Evolutionary conservation across 495 filamentous ascomycete genomes (phyloP).

Genomic region (Jackrogersella minutella): DNA sequence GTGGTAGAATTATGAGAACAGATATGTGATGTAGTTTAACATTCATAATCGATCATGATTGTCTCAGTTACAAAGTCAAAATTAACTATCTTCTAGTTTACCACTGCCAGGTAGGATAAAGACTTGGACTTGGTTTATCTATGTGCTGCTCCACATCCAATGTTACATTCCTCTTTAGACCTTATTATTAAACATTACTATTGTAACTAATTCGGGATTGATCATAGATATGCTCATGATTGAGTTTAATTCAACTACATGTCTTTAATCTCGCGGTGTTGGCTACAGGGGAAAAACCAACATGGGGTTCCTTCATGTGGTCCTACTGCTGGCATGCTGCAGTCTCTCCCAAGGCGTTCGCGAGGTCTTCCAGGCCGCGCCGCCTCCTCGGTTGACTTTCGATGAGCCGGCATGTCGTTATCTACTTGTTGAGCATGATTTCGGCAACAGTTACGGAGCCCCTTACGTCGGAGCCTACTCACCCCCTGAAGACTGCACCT

Average conservation of each 20-base stretch:
- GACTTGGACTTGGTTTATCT: too few species aligned
- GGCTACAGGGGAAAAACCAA: not conserved
- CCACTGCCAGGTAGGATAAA: too few species aligned
- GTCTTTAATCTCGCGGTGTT: not conserved
- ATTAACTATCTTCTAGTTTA: not conserved
- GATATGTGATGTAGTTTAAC: too few species aligned
- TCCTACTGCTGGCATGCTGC: constrained; percentile 15
- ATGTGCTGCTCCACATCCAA: constrained; percentile 25
- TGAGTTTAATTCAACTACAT: not conserved
- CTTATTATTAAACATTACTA: not conserved
- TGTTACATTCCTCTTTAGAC: constrained; percentile 28
- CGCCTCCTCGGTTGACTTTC: constrained; percentile 32
- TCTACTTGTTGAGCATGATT: constrained; percentile 72
- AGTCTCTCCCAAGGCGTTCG: constrained; percentile 16
- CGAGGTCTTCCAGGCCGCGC: constrained; percentile 41
- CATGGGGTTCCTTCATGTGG: constrained; percentile 1
- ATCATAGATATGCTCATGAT: not conserved
- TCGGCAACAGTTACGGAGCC: constrained; percentile 77
- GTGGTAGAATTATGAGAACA: too few species aligned
- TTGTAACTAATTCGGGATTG: not conserved
- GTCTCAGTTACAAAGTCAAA: not conserved
- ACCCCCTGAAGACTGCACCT: constrained; percentile 72
- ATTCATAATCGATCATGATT: too few species aligned
- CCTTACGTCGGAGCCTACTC: constrained; percentile 83
- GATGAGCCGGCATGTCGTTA: constrained; percentile 24